phyloP scores from a whole-genome alignment of 495 filamentous ascomycete species.

The Lepidopterella palustris region DNA sequence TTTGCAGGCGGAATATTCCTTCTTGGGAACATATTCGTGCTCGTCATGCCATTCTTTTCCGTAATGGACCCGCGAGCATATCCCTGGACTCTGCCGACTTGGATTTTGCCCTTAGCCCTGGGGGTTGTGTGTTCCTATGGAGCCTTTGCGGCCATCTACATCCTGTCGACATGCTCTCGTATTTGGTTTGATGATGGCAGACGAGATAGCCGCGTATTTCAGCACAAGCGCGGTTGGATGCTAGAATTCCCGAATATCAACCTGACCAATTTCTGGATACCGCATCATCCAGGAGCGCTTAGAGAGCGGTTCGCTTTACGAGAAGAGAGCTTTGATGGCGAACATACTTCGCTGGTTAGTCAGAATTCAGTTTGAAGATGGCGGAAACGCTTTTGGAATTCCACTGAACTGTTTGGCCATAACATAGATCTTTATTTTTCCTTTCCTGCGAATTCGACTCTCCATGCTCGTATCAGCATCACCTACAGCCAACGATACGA shows the following conservation, averaged over 20 bases:
- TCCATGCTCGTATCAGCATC: too few relatives aligned
- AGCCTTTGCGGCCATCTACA: background rate
- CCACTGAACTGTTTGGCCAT: too few relatives aligned
- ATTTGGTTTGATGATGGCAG: background rate
- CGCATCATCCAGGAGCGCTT: too few relatives aligned
- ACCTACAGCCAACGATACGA: too few relatives aligned
- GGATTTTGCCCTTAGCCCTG: background rate
- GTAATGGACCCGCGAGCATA: background rate
- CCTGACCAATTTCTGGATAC: background rate
- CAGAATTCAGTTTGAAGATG: too few relatives aligned
- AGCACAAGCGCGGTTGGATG: background rate
- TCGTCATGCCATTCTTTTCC: background rate
- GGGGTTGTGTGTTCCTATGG: background rate
- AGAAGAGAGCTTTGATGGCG: too few relatives aligned
- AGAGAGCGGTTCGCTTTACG: too few relatives aligned
- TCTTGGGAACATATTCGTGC: background rate
- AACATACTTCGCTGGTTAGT: too few relatives aligned
- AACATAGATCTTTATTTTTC: too few relatives aligned
- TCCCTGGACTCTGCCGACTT: background rate
- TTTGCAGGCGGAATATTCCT: background rate
- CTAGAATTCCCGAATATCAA: background rate
- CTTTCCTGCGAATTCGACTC: too few relatives aligned
- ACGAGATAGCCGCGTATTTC: background rate
- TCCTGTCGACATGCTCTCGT: background rate
- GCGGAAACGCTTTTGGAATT: too few relatives aligned